These are phyloP conservation scores for Phytophthora melonis DNA, from an alignment of 352 stramenopile species.

Conservation along the genomic window DNA sequence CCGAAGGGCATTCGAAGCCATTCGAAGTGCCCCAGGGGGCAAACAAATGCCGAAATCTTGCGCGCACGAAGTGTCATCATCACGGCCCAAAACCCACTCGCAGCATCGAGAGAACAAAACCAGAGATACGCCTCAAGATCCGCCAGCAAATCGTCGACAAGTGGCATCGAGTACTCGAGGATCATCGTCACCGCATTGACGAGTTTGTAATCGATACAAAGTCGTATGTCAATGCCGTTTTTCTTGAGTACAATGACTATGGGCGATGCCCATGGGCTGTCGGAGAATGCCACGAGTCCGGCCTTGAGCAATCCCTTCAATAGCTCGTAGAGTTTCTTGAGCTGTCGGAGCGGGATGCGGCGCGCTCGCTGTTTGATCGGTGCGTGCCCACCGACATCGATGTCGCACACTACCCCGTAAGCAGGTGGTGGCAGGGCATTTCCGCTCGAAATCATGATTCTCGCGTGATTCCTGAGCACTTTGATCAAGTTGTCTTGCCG, in stretches of 20 bases:
- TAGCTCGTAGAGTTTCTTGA: no score
- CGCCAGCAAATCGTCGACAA: background rate
- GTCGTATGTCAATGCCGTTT: background rate
- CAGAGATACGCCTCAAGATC: background rate
- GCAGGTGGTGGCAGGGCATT: constrained; percentile 9
- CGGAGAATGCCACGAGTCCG: background rate
- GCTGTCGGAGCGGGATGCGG: no score
- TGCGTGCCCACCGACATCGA: no score
- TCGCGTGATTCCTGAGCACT: background rate
- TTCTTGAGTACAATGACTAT: constrained; percentile 16
- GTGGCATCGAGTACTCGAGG: background rate
- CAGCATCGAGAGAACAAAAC: constrained; percentile 8
- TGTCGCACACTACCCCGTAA: no score
- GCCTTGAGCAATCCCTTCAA: constrained; percentile 7
- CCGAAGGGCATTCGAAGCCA: constrained; percentile 10
- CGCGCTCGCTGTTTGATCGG: no score
- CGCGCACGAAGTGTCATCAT: background rate
- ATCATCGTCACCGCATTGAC: background rate
- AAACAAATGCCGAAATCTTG: constrained; percentile 6
- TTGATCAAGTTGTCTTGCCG: background rate
- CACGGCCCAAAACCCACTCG: background rate
- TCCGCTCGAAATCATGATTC: constrained; percentile 11
- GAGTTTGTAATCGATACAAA: background rate
- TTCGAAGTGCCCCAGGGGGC: constrained; percentile 10
- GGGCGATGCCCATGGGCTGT: constrained; percentile 6